A percentile compares a stretch with the other conserved stretches of the same genome.
phyloP scores from a whole-genome alignment of 1,139 yeast species.

The Hanseniaspora uvarum region DNA sequence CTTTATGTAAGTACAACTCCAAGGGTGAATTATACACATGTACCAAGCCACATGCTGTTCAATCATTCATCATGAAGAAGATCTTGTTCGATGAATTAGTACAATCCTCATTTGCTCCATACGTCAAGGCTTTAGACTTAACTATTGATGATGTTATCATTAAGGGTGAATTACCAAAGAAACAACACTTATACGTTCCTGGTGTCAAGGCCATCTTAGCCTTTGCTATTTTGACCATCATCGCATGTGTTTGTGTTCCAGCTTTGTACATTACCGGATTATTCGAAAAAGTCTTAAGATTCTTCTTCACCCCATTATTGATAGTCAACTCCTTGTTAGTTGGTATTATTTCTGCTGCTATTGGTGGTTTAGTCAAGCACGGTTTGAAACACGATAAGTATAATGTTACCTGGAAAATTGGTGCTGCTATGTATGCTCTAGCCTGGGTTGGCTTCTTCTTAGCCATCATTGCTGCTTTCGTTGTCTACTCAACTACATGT shows the following conservation, averaged over 20 bases:
- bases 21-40: constrained; percentile 24
- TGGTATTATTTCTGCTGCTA: constrained; percentile 26
- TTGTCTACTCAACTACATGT: constrained; percentile 17
- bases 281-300: constrained; percentile 15
- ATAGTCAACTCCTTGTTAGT: constrained; percentile 20
- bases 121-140: constrained; percentile 26
- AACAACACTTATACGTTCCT: constrained; percentile 28
- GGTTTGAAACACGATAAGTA: constrained; percentile 29
- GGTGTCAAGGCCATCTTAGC: constrained; percentile 28
- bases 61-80: constrained; percentile 23
- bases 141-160: constrained; percentile 27
- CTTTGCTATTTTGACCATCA: constrained; percentile 24
- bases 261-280: constrained; percentile 1
- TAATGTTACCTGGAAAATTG: constrained; percentile 26
- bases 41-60: constrained; percentile 28
- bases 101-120: constrained; percentile 29
- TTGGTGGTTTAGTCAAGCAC: constrained; percentile 27
- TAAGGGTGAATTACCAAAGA: constrained; percentile 27
- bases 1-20: constrained; percentile 26
- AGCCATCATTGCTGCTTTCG: constrained; percentile 23
- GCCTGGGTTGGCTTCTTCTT: constrained; percentile 28
- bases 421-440: constrained; percentile 26
- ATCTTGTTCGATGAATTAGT: constrained; percentile 27
- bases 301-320: constrained; percentile 17
- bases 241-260: constrained; percentile 13